Conservation (phyloP, 768 basidiomycete genomes). For the Aureoboletus auriporus region DNA sequence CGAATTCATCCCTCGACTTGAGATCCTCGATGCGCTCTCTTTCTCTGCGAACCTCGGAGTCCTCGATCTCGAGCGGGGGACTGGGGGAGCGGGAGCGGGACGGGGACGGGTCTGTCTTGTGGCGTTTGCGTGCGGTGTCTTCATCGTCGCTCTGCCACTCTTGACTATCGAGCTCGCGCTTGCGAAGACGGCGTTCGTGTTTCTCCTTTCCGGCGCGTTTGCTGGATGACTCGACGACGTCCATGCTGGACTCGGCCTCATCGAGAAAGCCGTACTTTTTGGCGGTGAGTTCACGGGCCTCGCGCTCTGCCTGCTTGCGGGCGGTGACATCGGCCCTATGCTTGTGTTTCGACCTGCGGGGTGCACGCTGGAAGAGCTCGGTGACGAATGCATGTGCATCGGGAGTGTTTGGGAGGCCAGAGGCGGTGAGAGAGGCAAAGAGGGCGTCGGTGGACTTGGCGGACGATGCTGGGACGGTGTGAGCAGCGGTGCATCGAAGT, state of each 20-base stretch:
- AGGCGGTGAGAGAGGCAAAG: slow-evolving; percentile 66
- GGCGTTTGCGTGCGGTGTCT: slow-evolving; percentile 65
- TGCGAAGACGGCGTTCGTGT: slow-evolving; percentile 65
- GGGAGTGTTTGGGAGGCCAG: slow-evolving; percentile 78
- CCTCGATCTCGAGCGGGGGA: slow-evolving; percentile 63
- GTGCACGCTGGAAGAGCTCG: slow-evolving; percentile 73
- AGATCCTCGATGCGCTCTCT: slow-evolving; percentile 74
- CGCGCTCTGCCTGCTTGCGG: slow-evolving; percentile 70
- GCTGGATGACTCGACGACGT: slow-evolving; percentile 34
- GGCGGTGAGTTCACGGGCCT: slow-evolving; percentile 60
- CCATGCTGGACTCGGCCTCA: slow-evolving; percentile 60
- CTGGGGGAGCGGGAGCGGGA: slow-evolving; percentile 22
- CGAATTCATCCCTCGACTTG: slow-evolving; percentile 88
- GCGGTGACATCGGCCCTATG: slow-evolving; percentile 39
- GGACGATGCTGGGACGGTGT: slow-evolving; percentile 50
- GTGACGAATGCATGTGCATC: slow-evolving; percentile 77
- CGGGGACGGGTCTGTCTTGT: slow-evolving; percentile 44
- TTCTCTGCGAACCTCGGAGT: slow-evolving; percentile 67
- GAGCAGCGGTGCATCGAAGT: too few species aligned
- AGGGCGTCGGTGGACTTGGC: slow-evolving; percentile 79
- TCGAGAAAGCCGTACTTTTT: slow-evolving; percentile 84
- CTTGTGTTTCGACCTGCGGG: slow-evolving; percentile 75
- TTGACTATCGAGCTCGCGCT: slow-evolving; percentile 74
- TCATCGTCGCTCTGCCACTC: slow-evolving; percentile 94
- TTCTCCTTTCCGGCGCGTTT: slow-evolving; percentile 40